phyloP scores from a whole-genome alignment of 495 filamentous ascomycete species.

The Hypoxylon subgilvum region DNA sequence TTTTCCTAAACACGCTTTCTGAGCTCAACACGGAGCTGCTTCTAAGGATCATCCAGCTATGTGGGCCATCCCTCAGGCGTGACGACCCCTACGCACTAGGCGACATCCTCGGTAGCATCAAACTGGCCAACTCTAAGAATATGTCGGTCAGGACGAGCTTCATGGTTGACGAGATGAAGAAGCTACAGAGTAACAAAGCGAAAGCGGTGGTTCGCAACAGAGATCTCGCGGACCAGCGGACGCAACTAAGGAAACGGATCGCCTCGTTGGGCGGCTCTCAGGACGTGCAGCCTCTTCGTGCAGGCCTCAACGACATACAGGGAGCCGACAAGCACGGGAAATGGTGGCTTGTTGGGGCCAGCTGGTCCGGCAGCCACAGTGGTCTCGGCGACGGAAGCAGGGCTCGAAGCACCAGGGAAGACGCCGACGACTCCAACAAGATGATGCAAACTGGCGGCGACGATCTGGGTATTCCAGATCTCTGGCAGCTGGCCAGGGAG shows the following conservation, averaged over 20 bases:
- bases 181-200: conserved; percentile 90
- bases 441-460: conserved; percentile 50
- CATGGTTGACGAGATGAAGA: conserved; percentile 96
- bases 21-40: conserved; percentile 93
- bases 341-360: conserved; percentile 97
- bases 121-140: conserved; percentile 69
- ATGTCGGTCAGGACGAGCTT: conserved; percentile 91
- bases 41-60: conserved; percentile 79
- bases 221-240: conserved; percentile 38
- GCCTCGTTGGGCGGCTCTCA: conserved; percentile 30
- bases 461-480: conserved; percentile 64
- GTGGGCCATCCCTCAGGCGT: conserved; percentile 80
- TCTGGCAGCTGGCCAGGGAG: conserved; percentile 75
- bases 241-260: conserved; percentile 39
- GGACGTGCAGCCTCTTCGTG: conserved; percentile 70
- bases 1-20: conserved; percentile 75
- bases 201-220: conserved; percentile 65
- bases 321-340: conserved; percentile 86
- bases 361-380: conserved; percentile 69
- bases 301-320: conserved; percentile 79
- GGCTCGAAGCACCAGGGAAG: conserved; percentile 30
- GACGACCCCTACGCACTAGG: conserved; percentile 92
- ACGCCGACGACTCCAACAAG: conserved; percentile 37
- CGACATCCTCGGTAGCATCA: conserved; percentile 83
- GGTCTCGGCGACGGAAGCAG: conserved; percentile 37